These are phyloP conservation scores for Pestalotiopsis sp. DNA, from an alignment of 2,329 filamentous ascomycete species.

Conservation along the genomic window DNA sequence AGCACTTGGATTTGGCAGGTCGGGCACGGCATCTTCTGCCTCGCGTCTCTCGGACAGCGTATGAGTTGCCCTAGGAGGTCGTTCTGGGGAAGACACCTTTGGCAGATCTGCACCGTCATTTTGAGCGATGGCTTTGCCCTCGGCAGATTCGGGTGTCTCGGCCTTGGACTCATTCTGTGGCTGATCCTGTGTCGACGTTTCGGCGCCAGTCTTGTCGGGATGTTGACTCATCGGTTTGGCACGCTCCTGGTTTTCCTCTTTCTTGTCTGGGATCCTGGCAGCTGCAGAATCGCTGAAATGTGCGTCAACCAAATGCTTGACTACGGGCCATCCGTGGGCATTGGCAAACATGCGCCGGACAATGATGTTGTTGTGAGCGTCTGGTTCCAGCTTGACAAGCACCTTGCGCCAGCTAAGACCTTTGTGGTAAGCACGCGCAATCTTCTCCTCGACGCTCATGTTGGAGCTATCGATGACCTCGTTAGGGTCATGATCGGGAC, in stretches of 20 bases:
- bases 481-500: conserved; percentile 43
- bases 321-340: conserved; percentile 94
- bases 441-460: conserved; percentile 97
- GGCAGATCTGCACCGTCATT: not conserved
- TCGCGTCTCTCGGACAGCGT: conserved; percentile 30
- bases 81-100: not conserved
- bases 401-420: conserved; percentile 96
- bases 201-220: conserved; percentile 64
- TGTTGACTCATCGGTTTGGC: conserved; percentile 60
- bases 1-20: conserved; percentile 36
- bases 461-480: conserved; percentile 59
- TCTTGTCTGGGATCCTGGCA: conserved; percentile 65
- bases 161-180: conserved; percentile 1
- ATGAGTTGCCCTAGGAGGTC: not conserved
- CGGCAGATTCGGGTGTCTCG: not conserved
- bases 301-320: conserved; percentile 91
- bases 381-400: conserved; percentile 89
- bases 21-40: conserved; percentile 46
- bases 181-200: conserved; percentile 51
- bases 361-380: conserved; percentile 98
- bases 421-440: conserved; percentile 90
- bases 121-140: not conserved
- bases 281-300: conserved; percentile 81
- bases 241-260: conserved; percentile 67
- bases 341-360: conserved; percentile 96